Percentiles rank a stretch among this genome's conserved stretches.
Evolutionary conservation across 768 basidiomycete species (phyloP).

Genomic region (Calocybe cyanea): DNA sequence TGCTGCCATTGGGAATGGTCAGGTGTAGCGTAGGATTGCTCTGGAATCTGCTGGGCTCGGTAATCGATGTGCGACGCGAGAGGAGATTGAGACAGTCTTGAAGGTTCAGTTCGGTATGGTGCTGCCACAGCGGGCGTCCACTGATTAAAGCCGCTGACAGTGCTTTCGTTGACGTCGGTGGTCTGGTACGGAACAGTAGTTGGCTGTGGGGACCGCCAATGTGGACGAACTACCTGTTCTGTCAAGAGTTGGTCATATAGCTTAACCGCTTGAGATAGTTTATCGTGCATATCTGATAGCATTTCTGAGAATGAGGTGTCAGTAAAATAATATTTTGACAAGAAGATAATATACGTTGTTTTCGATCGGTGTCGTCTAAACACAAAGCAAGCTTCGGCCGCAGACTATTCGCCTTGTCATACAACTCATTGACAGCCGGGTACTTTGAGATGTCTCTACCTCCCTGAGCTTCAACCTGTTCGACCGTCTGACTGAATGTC

Average conservation of each 20-base stretch:
- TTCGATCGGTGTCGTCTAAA: conserved; percentile 78
- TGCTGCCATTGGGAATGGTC: conserved; percentile 16
- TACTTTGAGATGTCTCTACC: conserved; percentile 75
- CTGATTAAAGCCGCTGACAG: conserved; percentile 29
- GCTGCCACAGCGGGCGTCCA: conserved; percentile 10
- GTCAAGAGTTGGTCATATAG: conserved; percentile 88
- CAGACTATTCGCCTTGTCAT: conserved; percentile 74
- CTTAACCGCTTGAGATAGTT: conserved; percentile 87
- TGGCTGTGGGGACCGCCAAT: conserved; percentile 49
- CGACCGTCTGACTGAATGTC: conserved; percentile 88
- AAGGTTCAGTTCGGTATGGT: conserved; percentile 7
- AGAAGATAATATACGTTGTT: conserved; percentile 63
- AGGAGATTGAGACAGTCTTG: conserved; percentile 21
- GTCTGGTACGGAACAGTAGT: conserved; percentile 29
- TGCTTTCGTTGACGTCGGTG: conserved; percentile 21
- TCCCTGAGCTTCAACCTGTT: conserved; percentile 76
- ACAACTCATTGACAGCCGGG: conserved; percentile 81
- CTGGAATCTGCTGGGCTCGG: conserved; percentile 9
- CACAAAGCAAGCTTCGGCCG: conserved; percentile 81
- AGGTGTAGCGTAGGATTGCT: conserved; percentile 7
- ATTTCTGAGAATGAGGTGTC: conserved; percentile 49
- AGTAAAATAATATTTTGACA: neutral
- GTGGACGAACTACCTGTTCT: conserved; percentile 71
- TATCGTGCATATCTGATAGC: conserved; percentile 91
- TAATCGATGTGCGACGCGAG: conserved; percentile 15